Evolutionary conservation across 228 moss, liverwort and hornwort species (phyloP).

Genomic region (Sphagnum magellanicum): DNA sequence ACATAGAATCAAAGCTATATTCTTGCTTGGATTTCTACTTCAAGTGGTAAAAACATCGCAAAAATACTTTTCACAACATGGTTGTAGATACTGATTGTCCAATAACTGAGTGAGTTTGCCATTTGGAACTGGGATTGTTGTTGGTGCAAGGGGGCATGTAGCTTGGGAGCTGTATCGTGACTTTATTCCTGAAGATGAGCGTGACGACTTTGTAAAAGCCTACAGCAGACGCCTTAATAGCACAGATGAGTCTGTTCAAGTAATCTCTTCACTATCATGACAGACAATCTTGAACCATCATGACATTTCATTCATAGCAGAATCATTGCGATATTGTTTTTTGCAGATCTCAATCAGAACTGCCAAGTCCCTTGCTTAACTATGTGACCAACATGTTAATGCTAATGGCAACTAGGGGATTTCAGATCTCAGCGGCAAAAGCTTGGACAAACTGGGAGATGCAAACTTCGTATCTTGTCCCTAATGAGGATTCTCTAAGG

Average conservation of each 20-base stretch:
- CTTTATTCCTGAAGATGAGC: constrained; percentile 53
- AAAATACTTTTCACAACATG: no score
- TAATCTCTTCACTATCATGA: neutral
- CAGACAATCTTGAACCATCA: no score
- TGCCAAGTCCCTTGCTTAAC: neutral
- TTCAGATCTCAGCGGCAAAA: constrained; percentile 87
- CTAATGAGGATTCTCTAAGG: constrained; percentile 51
- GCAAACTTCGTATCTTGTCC: constrained; percentile 86
- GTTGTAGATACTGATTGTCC: no score
- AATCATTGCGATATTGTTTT: neutral
- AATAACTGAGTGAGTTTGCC: constrained; percentile 4
- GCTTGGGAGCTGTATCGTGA: constrained; percentile 59
- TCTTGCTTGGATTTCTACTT: no score
- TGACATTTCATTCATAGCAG: neutral
- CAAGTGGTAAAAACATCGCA: no score
- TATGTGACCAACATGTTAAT: neutral
- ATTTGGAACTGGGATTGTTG: constrained; percentile 1
- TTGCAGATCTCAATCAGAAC: no score
- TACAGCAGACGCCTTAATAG: constrained; percentile 86
- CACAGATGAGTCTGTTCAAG: constrained; percentile 28
- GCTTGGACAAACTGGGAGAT: constrained; percentile 99
- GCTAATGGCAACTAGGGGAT: constrained; percentile 6
- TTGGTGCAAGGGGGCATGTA: constrained; percentile 10
- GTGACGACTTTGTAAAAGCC: constrained; percentile 54
- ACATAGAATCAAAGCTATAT: neutral